Evolutionary conservation across 106 monocot genomes (phyloP), one percentile per base, ranked within the genome.

Genomic region (Acorus gramineus): DNA sequence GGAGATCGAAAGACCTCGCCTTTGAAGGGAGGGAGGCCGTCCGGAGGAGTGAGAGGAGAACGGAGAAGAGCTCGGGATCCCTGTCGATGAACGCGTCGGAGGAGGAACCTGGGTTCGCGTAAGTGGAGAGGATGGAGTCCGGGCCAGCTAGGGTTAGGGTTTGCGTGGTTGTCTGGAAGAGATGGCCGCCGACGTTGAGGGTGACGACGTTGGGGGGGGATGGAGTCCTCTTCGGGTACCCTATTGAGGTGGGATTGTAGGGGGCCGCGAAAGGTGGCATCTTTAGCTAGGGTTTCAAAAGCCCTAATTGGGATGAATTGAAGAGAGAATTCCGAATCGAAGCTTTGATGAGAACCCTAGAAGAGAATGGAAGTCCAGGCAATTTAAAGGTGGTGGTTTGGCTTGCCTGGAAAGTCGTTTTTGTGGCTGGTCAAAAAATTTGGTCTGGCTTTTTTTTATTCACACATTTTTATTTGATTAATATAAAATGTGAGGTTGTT

Each of bases 131-230:
- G 57, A 77, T 45, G 51, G 86, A 80, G 59, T 55, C n/a, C 11
- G 73, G 54, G 8, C 79, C 78, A 42, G 85, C 76, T 49, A 63
- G 59, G 53, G 85, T 49, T 43, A 89, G 86, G 54, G 89, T 93
- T 50, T 76, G 71, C 11, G 55, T 49, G 48, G 86, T 83, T 53
- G 89, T 93, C 67, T 93, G 86, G 80, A 93, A 89, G 63, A 93
- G 51, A 50, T 78, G 57, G 51, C 93, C 89, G 76, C 89, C 89
- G 67, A 93, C 79, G 77, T 93, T 93, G 62, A 93, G 66, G 58
- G 88, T 78, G 42, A 82, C 67, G 72, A 79, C 51, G 51, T 59
- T 46, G 61, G 13, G 42, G 28, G 28, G 28, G 28, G 28, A 1
- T 28, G 28, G 28, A 28, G 28, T 28, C 28, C 44, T 57, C 14